Evolutionary conservation across 2,329 filamentous ascomycete species (phyloP), one percentile per base, ranked within the genome.

Genomic region (Macroventuria anomochaeta): DNA sequence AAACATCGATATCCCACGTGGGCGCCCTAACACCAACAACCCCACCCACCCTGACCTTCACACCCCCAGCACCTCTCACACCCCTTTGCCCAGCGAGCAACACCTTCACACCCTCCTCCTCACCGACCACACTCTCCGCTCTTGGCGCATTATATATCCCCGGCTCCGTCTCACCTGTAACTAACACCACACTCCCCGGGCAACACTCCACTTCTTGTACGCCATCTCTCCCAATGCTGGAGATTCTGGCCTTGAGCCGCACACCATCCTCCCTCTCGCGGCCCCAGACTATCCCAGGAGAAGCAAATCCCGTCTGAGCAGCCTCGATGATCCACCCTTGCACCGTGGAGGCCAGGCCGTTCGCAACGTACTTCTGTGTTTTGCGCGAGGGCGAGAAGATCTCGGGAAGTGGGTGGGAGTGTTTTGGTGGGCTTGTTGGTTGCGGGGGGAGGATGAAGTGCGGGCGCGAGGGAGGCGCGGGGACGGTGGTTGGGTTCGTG

Each of bases 381-480:
- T 77, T 77, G 21, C 80, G 75, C 39, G 80, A 78, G 1, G 83
- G 82, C 0, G 81, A 83, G 66, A 85, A 85, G 32, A 79, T 75
- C 33, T 82, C 79, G 0, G 82, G 81, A 0, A 81, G 69, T 0
- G 80, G 79, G 4, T 70, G 68, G 12, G 57, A 39, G 37, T 59
- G 50, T 26, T 60, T 59, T 7, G 49, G 59, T 2, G 71, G 69
- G 11, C 66, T 68, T 3, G 70, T 63, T 11, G 69, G 68, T 3
- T 60, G 53, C 2, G 70, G 63, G 2, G 75, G 72, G 52, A 72
- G 68, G 37, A 78, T 61, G 65, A 79, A 79, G 13, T 70, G 61
- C 8, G 76, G 76, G 37, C 76, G 72, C 21, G 33, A 12, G 10
- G 63, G 42, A 2, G 44, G 23, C 20, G 54, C 15, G 3, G 55